Evolutionary conservation across 805 yeast genomes (phyloP), one percentile per base, ranked within the genome.

Genomic region (Ascoidea asiatica): DNA sequence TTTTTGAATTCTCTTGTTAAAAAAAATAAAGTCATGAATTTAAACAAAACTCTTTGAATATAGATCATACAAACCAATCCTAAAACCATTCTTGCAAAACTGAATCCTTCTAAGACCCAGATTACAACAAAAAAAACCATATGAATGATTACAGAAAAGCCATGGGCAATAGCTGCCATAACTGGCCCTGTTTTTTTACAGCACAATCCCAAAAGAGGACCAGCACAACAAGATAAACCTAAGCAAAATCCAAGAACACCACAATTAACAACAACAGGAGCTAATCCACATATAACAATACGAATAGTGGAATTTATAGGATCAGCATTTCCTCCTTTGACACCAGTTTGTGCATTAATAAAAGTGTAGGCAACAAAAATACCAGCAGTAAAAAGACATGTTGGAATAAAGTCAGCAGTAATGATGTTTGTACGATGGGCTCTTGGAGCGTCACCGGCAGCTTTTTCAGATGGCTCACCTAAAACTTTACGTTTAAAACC

Each of bases 181-280:
- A 87, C 95, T 8, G 96, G 81, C 67, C 95, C 95, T 43, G 97
- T 89, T 73, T 84, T 82, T 77, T 89, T 89, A 71, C 97, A 90
- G 3, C 59, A 52, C 18, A 39, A 43, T 11, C 66, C 53, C 2
- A 72, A 46, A 0, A 75, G 15, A 1, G 85, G 80, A 0, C 81
- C 83, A 7, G 69, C 38, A 1, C 69, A 41, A 13, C 68, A 48
- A 1, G 86, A 72, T 1, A 78, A 19, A 4, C 60, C 48, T 48
- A 73, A 73, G 21, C 73, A 52, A 2, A 57, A 5, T 2, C 57
- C 20, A 17, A 70, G 42, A 3, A 64, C 47, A 5, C 50, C 51
- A 44, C 50, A 40, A 50, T 68, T 65, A 1, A 72, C 48, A 1
- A 67, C 21, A 17, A 78, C 60, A 1, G 89, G 87, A 1, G 67